A percentile compares a stretch with the other conserved stretches of the same genome.
Conservation (phyloP, 441 rosid species). For the Geranium incanum region DNA sequence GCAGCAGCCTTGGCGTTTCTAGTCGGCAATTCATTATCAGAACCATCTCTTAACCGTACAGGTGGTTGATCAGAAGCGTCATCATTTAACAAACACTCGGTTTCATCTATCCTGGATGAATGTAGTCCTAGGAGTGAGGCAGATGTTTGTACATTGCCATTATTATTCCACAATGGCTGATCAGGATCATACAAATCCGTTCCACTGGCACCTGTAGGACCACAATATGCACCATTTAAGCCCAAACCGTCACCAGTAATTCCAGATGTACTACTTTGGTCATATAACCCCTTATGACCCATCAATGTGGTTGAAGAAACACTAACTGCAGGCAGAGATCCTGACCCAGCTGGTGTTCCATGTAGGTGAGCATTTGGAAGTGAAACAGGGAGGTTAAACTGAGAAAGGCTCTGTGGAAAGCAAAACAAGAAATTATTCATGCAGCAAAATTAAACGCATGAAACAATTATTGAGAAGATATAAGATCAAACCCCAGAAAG, state of each 20-base stretch:
- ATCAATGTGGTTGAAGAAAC: conserved; percentile 45
- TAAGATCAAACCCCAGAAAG: not conserved
- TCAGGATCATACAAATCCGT: conserved; percentile 96
- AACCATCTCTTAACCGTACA: conserved; percentile 26
- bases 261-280: conserved; percentile 53
- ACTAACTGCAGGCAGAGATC: conserved; percentile 44
- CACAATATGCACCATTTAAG: conserved; percentile 50
- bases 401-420: conserved; percentile 86
- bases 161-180: conserved; percentile 90
- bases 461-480: not conserved
- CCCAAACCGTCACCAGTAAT: conserved; percentile 51
- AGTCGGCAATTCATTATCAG: conserved; percentile 39
- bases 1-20: conserved; percentile 29
- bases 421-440: conserved; percentile 23
- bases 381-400: conserved; percentile 93
- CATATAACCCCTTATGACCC: conserved; percentile 47
- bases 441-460: conserved; percentile 8
- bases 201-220: conserved; percentile 41
- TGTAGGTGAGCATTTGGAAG: conserved; percentile 67
- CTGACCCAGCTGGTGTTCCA: conserved; percentile 55
- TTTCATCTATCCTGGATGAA: conserved; percentile 52
- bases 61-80: conserved; percentile 40
- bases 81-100: conserved; percentile 39
- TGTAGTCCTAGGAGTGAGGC: conserved; percentile 40
- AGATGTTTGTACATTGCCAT: conserved; percentile 56